A percentile compares a stretch with the other conserved stretches of the same genome.
These are phyloP conservation scores for Corylus heterophylla DNA, from an alignment of 306 rosid species.

Conservation along the genomic window DNA sequence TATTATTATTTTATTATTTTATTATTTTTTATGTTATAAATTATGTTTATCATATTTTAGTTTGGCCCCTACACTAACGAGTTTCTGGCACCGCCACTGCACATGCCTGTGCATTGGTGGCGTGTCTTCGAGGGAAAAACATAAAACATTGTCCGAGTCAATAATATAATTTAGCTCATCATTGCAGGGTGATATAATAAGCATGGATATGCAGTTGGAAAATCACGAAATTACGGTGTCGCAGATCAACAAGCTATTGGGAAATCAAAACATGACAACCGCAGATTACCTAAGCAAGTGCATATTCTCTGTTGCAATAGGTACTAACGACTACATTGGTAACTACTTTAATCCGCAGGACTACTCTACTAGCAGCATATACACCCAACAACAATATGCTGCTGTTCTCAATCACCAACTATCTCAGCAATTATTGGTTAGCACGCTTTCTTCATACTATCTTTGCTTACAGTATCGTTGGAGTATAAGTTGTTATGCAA, in stretches of 20 bases:
- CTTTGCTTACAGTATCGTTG: no score
- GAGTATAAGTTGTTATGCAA: no score
- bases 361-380: constrained; percentile 12
- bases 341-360: constrained; percentile 21
- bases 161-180: no score
- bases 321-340: constrained; percentile 28
- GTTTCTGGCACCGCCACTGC: no score
- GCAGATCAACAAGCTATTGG: not conserved
- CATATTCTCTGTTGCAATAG: constrained; percentile 16
- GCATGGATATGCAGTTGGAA: constrained; percentile 18
- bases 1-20: no score
- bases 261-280: not conserved
- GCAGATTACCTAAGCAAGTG: constrained; percentile 19
- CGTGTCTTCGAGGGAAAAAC: no score
- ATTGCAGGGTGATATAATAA: constrained; percentile 27
- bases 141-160: no score
- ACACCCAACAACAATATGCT: constrained; percentile 21
- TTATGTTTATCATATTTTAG: no score
- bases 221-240: constrained; percentile 20
- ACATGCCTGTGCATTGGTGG: no score
- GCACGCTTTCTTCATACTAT: not conserved
- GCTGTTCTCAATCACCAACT: not conserved
- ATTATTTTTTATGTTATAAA: no score
- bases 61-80: no score
- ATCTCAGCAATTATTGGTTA: constrained; percentile 15